Evolutionary conservation across 805 yeast genomes (phyloP).

Genomic region (Priceomyces melissophilus): DNA sequence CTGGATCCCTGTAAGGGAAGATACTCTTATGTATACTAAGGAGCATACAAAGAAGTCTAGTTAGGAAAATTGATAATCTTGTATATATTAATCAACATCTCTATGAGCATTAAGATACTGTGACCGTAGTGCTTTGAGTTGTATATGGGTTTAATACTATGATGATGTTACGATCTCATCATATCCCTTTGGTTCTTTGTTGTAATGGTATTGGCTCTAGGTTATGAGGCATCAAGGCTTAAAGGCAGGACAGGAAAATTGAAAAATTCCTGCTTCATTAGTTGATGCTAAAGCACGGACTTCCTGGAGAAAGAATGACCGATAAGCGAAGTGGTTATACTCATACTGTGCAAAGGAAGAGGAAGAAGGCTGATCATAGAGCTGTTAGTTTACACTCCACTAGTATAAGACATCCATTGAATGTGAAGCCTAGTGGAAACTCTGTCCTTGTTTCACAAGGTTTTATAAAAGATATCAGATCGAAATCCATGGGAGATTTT

Average conservation of each 20-base stretch:
- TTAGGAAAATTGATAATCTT: not conserved
- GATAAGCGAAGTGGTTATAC: not conserved
- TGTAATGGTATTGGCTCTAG: too few relatives aligned
- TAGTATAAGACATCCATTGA: constrained; percentile 60
- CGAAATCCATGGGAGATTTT: constrained; percentile 51
- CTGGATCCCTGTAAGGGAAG: constrained; percentile 42
- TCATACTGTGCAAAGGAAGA: not conserved
- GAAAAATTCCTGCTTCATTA: too few relatives aligned
- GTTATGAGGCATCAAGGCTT: too few relatives aligned
- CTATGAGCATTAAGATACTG: too few relatives aligned
- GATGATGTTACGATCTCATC: too few relatives aligned
- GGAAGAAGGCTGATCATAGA: constrained; percentile 1
- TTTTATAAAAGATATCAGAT: too few relatives aligned
- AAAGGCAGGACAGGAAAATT: too few relatives aligned
- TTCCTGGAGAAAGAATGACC: not conserved
- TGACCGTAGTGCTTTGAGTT: too few relatives aligned
- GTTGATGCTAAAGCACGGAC: too few relatives aligned
- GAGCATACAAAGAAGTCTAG: constrained; percentile 20
- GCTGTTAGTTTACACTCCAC: constrained; percentile 15
- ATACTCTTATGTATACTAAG: constrained; percentile 33
- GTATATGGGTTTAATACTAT: too few relatives aligned
- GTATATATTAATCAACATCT: too few relatives aligned
- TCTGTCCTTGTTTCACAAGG: constrained; percentile 29
- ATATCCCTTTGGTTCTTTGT: too few relatives aligned
- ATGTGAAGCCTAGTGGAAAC: constrained; percentile 76